These are phyloP conservation scores for Phytopythium sindhum DNA, from an alignment of 352 stramenopile genomes.

Conservation along the genomic window DNA sequence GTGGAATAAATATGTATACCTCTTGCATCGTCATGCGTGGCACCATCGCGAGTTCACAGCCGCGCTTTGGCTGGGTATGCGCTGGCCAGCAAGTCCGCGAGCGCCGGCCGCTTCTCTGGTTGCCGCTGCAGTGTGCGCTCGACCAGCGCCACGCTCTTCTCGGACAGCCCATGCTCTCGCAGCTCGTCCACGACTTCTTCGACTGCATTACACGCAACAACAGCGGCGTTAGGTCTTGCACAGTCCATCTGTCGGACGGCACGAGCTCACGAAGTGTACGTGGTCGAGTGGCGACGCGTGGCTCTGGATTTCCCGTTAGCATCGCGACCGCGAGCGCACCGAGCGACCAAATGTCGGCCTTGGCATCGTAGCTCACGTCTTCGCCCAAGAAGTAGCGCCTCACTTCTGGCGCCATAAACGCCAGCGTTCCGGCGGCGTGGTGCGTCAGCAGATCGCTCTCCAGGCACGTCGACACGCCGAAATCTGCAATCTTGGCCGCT, in stretches of 20 bases:
- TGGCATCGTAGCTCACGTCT: slow-evolving; percentile 60
- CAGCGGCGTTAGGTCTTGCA: neutral
- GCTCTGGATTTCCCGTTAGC: slow-evolving; percentile 61
- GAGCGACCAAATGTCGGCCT: slow-evolving; percentile 78
- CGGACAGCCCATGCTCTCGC: slow-evolving; percentile 19
- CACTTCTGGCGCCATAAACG: slow-evolving; percentile 82
- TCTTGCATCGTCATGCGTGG: neutral
- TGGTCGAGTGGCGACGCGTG: slow-evolving; percentile 59
- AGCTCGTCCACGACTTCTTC: slow-evolving; percentile 59
- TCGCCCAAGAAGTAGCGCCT: slow-evolving; percentile 70
- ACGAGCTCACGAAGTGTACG: slow-evolving; percentile 16
- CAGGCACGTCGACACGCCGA: slow-evolving; percentile 79
- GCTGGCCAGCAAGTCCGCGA: slow-evolving; percentile 39
- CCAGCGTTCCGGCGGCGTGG: slow-evolving; percentile 69
- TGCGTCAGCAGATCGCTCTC: slow-evolving; percentile 70
- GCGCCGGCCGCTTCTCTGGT: slow-evolving; percentile 34
- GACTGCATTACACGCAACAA: slow-evolving; percentile 21
- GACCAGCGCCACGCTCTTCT: slow-evolving; percentile 37
- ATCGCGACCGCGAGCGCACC: slow-evolving; percentile 71
- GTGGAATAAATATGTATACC: slow-evolving; percentile 32
- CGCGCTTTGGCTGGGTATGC: slow-evolving; percentile 38
- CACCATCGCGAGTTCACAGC: slow-evolving; percentile 21
- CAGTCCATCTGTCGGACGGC: neutral
- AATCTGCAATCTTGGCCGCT: slow-evolving; percentile 73
- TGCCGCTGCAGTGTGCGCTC: slow-evolving; percentile 37